Base-by-base conservation (phyloP, 495 filamentous ascomycete species). In the Tuber melanosporum region DNA sequence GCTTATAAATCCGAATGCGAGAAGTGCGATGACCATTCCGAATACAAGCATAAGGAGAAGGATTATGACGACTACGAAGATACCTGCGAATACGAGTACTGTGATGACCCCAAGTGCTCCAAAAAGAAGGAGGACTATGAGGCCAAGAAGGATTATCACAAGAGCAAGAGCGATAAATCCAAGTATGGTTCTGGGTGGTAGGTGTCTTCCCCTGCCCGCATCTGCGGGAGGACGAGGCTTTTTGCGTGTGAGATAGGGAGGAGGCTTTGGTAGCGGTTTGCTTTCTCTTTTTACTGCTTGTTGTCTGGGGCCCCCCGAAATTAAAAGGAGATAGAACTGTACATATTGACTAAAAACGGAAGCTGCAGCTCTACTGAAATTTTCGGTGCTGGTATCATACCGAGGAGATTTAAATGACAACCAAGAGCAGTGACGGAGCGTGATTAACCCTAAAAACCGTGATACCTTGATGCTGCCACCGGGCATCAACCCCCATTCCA, bases 1-100 rank as follows among this genome's bases (percentile, higher is more conserved):
- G 70, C 77, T 32, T 80, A 71, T 52, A 70, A 79, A 32, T 32
- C 46, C 17, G 75, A 79, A 69, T 78, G n/a, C 41, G 77, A 79
- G 71, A 78, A 74, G 76, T 26, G 46, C 36, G 76, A 70, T 26
- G 77, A 62, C 32, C 19, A 78, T 12, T 15, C 26, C 12, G 57
- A 66, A 46, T 17, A 42, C 22, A 44, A 42, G 15, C 75, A 42
- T 22, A 75, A 77, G 9, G 77, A 77, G n/a, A 22, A 41, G 8
- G 77, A 78, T 8, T 26, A 39, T 6, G 42, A 66, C 8, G 45
- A 77, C 8, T 20, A 9, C 75, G 1, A 47, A n/a, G 41, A 72
- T 1, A 12, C 0, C 26, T 2, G 42, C 32, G 43, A 70, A 15
- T 32, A 43, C n/a, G 77, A 77, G n/a, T 78, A 17, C 57, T 36